Conservation (phyloP, 768 basidiomycete genomes). For the Lentinula guzmanii region DNA sequence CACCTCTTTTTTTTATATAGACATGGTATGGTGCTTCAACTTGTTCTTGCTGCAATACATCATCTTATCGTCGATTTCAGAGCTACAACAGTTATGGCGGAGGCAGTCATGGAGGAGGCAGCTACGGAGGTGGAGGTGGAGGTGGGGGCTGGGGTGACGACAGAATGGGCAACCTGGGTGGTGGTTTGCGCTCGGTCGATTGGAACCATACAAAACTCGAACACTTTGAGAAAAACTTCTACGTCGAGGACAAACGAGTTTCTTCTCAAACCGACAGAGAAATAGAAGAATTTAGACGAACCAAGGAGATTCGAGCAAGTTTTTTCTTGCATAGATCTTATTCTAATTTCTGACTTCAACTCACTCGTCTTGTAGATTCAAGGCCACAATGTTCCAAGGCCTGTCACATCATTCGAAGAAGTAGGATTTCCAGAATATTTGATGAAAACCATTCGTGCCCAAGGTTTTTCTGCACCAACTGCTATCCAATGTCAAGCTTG, state of each 20-base stretch:
- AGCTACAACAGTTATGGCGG: slow-evolving; percentile 3
- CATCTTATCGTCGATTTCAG: neutral
- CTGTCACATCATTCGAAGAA: slow-evolving; percentile 90
- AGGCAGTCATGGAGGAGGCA: neutral
- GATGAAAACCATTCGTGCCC: slow-evolving; percentile 86
- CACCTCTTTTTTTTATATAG: neutral
- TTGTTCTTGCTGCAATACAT: neutral
- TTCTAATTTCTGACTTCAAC: neutral
- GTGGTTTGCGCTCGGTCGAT: slow-evolving; percentile 77
- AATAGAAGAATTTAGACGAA: slow-evolving; percentile 78
- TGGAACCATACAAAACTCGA: slow-evolving; percentile 72
- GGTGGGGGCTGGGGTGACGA: slow-evolving; percentile 42
- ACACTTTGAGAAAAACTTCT: slow-evolving; percentile 98
- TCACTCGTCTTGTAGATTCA: slow-evolving; percentile 55
- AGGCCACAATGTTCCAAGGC: slow-evolving; percentile 84
- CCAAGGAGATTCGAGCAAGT: slow-evolving; percentile 82
- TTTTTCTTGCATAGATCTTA: neutral
- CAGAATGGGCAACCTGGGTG: slow-evolving; percentile 80
- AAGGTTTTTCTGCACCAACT: slow-evolving; percentile 88
- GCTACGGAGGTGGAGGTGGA: neutral
- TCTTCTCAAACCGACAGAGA: slow-evolving; percentile 73
- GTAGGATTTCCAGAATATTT: slow-evolving; percentile 96
- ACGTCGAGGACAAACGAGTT: slow-evolving; percentile 86
- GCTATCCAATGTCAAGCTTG: slow-evolving; percentile 99
- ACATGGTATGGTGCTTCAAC: neutral